Evolutionary conservation across 2,329 filamentous ascomycete genomes (phyloP).

Genomic region (Pseudocercospora crystallina): DNA sequence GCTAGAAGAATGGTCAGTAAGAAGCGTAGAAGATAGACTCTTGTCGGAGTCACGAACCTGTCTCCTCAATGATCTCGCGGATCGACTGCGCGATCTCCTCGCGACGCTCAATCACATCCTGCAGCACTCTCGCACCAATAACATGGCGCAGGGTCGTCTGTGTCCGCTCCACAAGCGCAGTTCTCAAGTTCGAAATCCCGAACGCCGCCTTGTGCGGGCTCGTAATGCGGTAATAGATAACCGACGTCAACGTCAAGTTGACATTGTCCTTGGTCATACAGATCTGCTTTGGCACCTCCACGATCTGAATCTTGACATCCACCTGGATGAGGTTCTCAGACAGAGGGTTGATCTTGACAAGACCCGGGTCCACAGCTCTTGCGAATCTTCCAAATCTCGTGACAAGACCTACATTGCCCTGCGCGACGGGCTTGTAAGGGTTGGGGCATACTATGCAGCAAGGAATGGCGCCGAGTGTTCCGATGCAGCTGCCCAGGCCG

Average conservation of each 20-base stretch:
- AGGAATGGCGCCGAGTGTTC: conserved; percentile 80
- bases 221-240: conserved; percentile 98
- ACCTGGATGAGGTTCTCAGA: conserved; percentile 87
- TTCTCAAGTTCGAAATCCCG: conserved; percentile 89
- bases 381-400: conserved; percentile 96
- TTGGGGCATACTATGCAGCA: conserved; percentile 93
- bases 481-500: conserved; percentile 69
- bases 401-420: conserved; percentile 92
- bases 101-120: conserved; percentile 97
- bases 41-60: conserved; percentile 37
- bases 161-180: conserved; percentile 95
- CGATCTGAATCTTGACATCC: conserved; percentile 99
- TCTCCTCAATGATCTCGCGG: conserved; percentile 95
- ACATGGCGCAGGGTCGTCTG: conserved; percentile 97
- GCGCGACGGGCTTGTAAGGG: conserved; percentile 62
- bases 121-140: conserved; percentile 88
- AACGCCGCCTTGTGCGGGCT: conserved; percentile 96
- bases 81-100: conserved; percentile 96
- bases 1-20: conserved; percentile 44
- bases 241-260: conserved; percentile 85
- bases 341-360: conserved; percentile 96
- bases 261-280: conserved; percentile 99
- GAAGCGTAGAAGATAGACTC: no score
- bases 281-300: conserved; percentile 90
- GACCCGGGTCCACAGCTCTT: conserved; percentile 90